phyloP scores from a whole-genome alignment of 345 rosid genomes.

The Eucalyptus pumila region DNA sequence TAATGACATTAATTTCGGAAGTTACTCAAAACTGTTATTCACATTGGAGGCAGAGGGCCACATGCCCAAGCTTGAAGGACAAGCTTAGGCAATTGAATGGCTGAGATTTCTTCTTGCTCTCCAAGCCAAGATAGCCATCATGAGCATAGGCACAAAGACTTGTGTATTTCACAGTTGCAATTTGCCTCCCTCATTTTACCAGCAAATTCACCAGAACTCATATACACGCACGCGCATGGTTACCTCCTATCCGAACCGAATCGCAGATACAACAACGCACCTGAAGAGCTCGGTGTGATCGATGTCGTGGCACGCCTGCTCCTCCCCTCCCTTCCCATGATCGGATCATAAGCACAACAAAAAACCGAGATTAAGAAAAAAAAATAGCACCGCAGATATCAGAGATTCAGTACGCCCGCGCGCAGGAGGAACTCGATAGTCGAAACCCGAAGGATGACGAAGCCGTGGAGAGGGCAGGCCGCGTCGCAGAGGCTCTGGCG shows the following conservation, averaged over 20 bases:
- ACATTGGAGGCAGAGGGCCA: no score
- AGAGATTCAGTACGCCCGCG: not conserved
- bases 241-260: not conserved
- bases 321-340: conserved; percentile 69
- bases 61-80: no score
- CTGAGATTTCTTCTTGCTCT: no score
- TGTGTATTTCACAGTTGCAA: not conserved
- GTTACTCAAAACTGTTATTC: no score
- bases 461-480: conserved; percentile 48
- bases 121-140: no score
- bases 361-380: not conserved
- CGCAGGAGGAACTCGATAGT: not conserved
- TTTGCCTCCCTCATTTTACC: not conserved
- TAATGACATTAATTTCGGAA: no score
- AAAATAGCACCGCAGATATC: not conserved
- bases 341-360: not conserved
- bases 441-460: conserved; percentile 65
- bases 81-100: no score
- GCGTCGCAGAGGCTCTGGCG: conserved; percentile 33
- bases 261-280: conserved; percentile 2
- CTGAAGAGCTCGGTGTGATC: conserved; percentile 86
- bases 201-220: not conserved
- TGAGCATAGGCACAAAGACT: not conserved
- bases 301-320: conserved; percentile 65
- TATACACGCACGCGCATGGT: not conserved